These are phyloP conservation scores for Magnusiomyces tetraspermus DNA, from an alignment of 1,139 yeast genomes.

Conservation along the genomic window DNA sequence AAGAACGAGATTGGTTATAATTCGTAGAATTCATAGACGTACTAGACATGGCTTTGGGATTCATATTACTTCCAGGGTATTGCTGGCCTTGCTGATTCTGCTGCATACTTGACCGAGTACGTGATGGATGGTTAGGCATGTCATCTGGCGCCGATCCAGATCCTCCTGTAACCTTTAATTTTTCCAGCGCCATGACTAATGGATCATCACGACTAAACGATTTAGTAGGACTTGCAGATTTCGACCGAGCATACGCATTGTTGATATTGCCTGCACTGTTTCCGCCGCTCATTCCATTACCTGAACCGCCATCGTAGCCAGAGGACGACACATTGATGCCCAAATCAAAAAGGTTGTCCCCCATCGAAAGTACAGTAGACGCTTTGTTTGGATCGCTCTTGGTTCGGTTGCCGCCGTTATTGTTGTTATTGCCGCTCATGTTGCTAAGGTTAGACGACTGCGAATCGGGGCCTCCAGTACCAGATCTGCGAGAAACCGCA, in stretches of 20 bases:
- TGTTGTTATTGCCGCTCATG: too few species aligned
- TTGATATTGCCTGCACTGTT: too few species aligned
- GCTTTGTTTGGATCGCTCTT: not conserved
- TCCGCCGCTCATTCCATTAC: too few species aligned
- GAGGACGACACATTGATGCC: conserved; percentile 20
- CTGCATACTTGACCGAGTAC: not conserved
- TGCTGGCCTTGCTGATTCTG: not conserved
- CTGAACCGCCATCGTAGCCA: conserved; percentile 3
- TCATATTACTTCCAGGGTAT: not conserved
- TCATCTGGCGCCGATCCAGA: not conserved
- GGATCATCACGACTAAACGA: conserved; percentile 34
- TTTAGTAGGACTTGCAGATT: conserved; percentile 22
- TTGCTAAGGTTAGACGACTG: too few species aligned
- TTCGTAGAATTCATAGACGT: not conserved
- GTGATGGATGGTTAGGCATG: not conserved
- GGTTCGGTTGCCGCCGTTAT: too few species aligned
- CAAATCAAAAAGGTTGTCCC: conserved; percentile 31
- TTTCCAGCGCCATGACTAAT: conserved; percentile 53
- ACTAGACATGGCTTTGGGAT: not conserved
- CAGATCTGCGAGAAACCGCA: not conserved
- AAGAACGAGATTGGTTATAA: not conserved
- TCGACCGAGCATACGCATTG: too few species aligned
- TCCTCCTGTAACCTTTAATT: conserved; percentile 40
- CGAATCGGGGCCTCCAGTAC: too few species aligned
- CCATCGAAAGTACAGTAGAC: conserved; percentile 12